Evolutionary conservation across 1,284 basidiomycete species (phyloP).

Genomic region (Abortiporus biennis): DNA sequence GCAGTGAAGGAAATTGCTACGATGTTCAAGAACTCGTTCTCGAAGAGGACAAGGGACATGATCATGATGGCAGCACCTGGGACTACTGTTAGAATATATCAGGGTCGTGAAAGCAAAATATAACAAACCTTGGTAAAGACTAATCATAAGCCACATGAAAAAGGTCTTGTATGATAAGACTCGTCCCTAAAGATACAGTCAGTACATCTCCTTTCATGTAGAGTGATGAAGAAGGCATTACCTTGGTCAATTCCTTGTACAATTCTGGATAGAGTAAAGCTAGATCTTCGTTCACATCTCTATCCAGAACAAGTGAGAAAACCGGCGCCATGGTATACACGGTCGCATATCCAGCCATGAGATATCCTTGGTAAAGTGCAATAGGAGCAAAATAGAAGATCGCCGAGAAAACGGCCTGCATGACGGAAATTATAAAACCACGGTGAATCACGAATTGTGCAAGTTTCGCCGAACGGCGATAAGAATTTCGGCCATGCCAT

Average conservation of each 20-base stretch:
- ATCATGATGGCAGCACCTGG: conserved; percentile 97
- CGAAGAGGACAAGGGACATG: conserved; percentile 92
- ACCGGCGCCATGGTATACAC: conserved; percentile 99
- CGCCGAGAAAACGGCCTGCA: conserved; percentile 94
- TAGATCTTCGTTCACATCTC: conserved; percentile 93
- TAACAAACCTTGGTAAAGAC: conserved; percentile 86
- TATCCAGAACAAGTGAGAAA: conserved; percentile 93
- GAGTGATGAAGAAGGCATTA: conserved; percentile 22
- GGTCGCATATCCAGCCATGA: conserved; percentile 98
- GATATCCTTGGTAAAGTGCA: conserved; percentile 96
- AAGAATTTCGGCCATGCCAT: conserved; percentile 97
- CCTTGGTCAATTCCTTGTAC: conserved; percentile 97
- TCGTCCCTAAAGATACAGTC: conserved; percentile 57
- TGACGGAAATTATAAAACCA: conserved; percentile 95
- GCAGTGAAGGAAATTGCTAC: conserved; percentile 98
- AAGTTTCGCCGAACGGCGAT: conserved; percentile 95
- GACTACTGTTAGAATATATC: neutral
- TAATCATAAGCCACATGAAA: conserved; percentile 97
- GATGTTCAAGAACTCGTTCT: conserved; percentile 97
- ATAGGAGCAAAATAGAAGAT: conserved; percentile 99
- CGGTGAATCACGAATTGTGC: conserved; percentile 99
- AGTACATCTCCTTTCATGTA: conserved; percentile 2
- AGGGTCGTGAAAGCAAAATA: neutral
- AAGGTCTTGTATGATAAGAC: conserved; percentile 95
- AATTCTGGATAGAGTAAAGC: conserved; percentile 95